Evolutionary conservation across 73 alveolate genomes (phyloP).

Genomic region (Tetrahymena malaccensis): DNA sequence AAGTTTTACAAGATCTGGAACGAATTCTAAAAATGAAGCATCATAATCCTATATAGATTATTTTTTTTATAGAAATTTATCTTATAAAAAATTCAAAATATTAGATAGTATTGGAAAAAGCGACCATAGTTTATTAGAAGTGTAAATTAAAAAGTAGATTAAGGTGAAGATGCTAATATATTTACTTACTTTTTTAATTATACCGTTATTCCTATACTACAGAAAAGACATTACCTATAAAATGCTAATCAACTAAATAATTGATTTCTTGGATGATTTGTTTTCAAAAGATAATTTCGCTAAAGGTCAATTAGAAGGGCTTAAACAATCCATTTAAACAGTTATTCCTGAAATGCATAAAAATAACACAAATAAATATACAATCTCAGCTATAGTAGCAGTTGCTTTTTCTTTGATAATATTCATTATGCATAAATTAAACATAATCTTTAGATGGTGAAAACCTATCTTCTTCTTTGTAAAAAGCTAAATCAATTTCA

Average conservation of each 20-base stretch:
- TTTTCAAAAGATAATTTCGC: neutral
- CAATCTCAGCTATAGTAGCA: neutral
- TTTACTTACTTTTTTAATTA: neutral
- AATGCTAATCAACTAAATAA: neutral
- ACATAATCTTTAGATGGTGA: neutral
- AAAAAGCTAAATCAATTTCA: too few species aligned
- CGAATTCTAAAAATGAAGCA: neutral
- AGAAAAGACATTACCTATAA: neutral
- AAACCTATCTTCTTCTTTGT: too few species aligned
- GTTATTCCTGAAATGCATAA: neutral
- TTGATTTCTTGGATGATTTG: neutral
- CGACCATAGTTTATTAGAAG: neutral
- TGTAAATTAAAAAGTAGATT: neutral
- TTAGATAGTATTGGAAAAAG: neutral
- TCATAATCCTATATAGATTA: neutral
- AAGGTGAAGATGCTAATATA: neutral
- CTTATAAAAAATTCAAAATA: neutral
- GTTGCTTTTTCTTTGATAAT: neutral
- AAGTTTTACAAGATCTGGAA: neutral
- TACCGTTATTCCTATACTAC: neutral
- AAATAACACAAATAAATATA: neutral
- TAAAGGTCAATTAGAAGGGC: neutral
- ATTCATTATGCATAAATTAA: neutral
- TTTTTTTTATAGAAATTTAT: neutral
- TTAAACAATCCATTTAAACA: neutral